A percentile compares a stretch with the other conserved stretches of the same genome.
Conservation (phyloP, 2,329 filamentous ascomycete genomes). For the Pseudogymnoascus sp. region DNA sequence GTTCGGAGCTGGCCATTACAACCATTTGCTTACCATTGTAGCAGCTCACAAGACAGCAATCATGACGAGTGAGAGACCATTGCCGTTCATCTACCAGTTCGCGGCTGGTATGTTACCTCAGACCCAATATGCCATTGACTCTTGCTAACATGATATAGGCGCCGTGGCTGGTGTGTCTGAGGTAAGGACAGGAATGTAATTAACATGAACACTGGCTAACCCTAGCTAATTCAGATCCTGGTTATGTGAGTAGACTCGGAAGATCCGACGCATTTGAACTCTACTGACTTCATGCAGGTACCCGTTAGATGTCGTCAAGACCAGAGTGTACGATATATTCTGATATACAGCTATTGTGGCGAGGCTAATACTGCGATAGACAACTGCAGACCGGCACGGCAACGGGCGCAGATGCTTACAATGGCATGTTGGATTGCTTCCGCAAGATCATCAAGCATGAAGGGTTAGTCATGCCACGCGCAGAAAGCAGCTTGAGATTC, state of each 20-base stretch:
- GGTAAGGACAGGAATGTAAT: conserved; percentile 44
- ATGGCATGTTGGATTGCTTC: conserved; percentile 97
- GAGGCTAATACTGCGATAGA: conserved; percentile 37
- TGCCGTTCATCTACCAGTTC: conserved; percentile 93
- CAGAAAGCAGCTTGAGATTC: neutral
- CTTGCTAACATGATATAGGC: conserved; percentile 40
- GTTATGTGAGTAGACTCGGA: conserved; percentile 57
- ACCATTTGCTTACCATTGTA: neutral
- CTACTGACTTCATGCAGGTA: conserved; percentile 57
- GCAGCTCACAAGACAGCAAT: conserved; percentile 26
- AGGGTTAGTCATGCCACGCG: conserved; percentile 51
- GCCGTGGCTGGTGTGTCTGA: conserved; percentile 97
- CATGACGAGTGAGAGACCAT: conserved; percentile 61
- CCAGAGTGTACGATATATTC: conserved; percentile 67
- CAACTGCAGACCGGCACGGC: conserved; percentile 75
- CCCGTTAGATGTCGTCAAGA: conserved; percentile 97
- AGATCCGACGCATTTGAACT: conserved; percentile 2
- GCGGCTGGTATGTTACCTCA: conserved; percentile 59
- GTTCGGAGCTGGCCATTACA: neutral
- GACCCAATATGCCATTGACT: conserved; percentile 20
- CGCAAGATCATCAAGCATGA: conserved; percentile 93
- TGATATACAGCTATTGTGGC: neutral
- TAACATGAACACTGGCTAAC: conserved; percentile 16
- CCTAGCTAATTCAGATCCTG: conserved; percentile 55
- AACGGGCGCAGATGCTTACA: conserved; percentile 76